phyloP scores from a whole-genome alignment of 192 early-diverging fungal genomes.

The Coemansia sp. region DNA sequence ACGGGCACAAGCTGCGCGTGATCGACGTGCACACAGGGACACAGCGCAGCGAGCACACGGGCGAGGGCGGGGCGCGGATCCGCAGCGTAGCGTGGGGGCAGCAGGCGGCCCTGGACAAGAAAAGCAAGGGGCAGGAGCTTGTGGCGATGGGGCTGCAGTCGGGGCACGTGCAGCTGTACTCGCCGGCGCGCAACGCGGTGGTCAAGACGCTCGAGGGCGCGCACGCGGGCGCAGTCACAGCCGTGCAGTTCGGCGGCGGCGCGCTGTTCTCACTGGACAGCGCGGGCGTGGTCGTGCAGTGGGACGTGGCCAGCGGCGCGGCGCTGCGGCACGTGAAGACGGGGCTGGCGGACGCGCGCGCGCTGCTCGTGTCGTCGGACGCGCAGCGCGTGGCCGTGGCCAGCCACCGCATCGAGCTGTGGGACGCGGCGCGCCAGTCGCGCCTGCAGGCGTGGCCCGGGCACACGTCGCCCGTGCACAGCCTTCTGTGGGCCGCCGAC shows the following conservation, averaged over 20 bases:
- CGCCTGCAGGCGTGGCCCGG: slow-evolving; percentile 21
- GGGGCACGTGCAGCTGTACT: slow-evolving; percentile 34
- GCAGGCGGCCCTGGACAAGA: background rate
- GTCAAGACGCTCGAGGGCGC: slow-evolving; percentile 16
- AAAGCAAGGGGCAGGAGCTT: background rate
- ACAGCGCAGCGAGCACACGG: slow-evolving; percentile 36
- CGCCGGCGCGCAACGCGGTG: slow-evolving; percentile 41
- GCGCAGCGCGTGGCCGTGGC: slow-evolving; percentile 31
- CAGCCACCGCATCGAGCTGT: slow-evolving; percentile 43
- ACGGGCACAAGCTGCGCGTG: slow-evolving; percentile 36
- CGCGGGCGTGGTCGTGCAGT: slow-evolving; percentile 24
- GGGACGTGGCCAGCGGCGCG: slow-evolving; percentile 11
- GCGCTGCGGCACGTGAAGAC: slow-evolving; percentile 16
- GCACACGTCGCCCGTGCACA: slow-evolving; percentile 26
- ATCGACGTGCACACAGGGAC: slow-evolving; percentile 43
- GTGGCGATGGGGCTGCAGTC: slow-evolving; percentile 29
- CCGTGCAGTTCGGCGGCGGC: slow-evolving; percentile 1
- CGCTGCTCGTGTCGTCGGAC: slow-evolving; percentile 21
- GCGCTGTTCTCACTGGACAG: slow-evolving; percentile 25
- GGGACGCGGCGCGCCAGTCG: slow-evolving; percentile 15
- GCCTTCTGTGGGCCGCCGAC: slow-evolving; percentile 37
- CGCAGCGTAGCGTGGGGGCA: slow-evolving; percentile 20
- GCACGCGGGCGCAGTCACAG: background rate
- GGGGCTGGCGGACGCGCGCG: slow-evolving; percentile 10
- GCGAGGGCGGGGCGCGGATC: slow-evolving; percentile 7